A percentile compares a stretch with the other conserved stretches of the same genome.
phyloP scores from a whole-genome alignment of 2,329 filamentous ascomycete species.

The Scolecobasidium constrictum region DNA sequence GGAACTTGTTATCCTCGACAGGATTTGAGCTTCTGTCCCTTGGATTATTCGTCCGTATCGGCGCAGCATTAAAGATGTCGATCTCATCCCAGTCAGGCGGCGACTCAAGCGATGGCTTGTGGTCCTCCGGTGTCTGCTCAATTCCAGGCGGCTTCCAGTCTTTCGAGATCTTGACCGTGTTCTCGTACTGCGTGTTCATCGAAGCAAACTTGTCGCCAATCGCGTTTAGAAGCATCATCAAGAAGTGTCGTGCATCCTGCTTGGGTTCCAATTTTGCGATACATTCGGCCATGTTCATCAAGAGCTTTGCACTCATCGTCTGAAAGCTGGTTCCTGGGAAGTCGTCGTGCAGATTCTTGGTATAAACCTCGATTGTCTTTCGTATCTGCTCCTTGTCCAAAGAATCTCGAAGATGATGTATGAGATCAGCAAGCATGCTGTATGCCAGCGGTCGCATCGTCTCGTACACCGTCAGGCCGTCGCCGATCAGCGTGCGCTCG shows the following conservation, averaged over 20 bases:
- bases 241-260: slow-evolving; percentile 83
- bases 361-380: slow-evolving; percentile 94
- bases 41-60: slow-evolving; percentile 89
- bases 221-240: slow-evolving; percentile 95
- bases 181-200: slow-evolving; percentile 94
- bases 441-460: slow-evolving; percentile 93
- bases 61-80: slow-evolving; percentile 92
- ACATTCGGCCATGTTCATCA: slow-evolving; percentile 96
- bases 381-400: slow-evolving; percentile 83
- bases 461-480: slow-evolving; percentile 92
- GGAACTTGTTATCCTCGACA: slow-evolving; percentile 91
- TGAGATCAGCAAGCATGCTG: slow-evolving; percentile 95
- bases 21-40: slow-evolving; percentile 82
- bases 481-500: slow-evolving; percentile 85
- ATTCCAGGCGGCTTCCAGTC: slow-evolving; percentile 56
- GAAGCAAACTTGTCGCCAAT: slow-evolving; percentile 97
- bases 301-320: slow-evolving; percentile 95
- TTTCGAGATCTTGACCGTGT: slow-evolving; percentile 86
- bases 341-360: slow-evolving; percentile 86
- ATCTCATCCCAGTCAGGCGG: slow-evolving; percentile 95
- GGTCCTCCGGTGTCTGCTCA: slow-evolving; percentile 50
- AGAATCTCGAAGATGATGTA: slow-evolving; percentile 91
- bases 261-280: slow-evolving; percentile 93
- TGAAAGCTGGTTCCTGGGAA: slow-evolving; percentile 98
- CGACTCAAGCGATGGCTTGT: slow-evolving; percentile 69